Evolutionary conservation across 2,329 filamentous ascomycete genomes (phyloP).

Genomic region (Orbilia oligospora): DNA sequence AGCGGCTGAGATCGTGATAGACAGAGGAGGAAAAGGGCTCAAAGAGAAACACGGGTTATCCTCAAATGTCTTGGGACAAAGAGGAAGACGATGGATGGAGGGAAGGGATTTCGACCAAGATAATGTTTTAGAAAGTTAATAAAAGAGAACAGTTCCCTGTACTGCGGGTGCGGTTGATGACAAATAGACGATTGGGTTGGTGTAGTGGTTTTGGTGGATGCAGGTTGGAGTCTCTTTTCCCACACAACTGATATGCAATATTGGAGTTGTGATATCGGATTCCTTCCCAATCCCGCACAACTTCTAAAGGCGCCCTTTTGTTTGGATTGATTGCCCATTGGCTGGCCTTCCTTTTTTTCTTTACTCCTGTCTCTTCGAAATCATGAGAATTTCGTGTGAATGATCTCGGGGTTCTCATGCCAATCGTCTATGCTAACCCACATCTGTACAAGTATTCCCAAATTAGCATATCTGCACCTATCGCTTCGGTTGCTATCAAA

Average conservation of each 20-base stretch:
- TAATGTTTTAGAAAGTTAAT: slow-evolving; percentile 8
- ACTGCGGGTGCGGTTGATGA: slow-evolving; percentile 11
- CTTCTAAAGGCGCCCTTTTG: background rate
- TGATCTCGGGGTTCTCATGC: slow-evolving; percentile 99
- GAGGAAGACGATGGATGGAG: too few relatives aligned
- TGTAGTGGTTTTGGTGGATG: background rate
- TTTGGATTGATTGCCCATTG: slow-evolving; percentile 1
- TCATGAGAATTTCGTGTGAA: slow-evolving; percentile 96
- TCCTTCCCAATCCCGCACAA: background rate
- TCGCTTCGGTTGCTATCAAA: slow-evolving; percentile 44
- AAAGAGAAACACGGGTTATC: slow-evolving; percentile 2
- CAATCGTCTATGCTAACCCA: slow-evolving; percentile 99
- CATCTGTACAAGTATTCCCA: slow-evolving; percentile 76
- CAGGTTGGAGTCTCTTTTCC: slow-evolving; percentile 9
- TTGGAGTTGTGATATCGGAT: background rate
- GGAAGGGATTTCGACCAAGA: slow-evolving; percentile 3
- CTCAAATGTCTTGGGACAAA: slow-evolving; percentile 1
- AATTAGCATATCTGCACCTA: slow-evolving; percentile 50
- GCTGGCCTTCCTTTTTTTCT: too few relatives aligned
- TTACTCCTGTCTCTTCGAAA: slow-evolving; percentile 17
- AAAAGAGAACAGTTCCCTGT: background rate
- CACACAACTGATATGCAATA: slow-evolving; percentile 17
- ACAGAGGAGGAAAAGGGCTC: background rate
- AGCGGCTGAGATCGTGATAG: slow-evolving; percentile 17
- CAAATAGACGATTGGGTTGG: slow-evolving; percentile 24